These are phyloP conservation scores for Torrubiellomyces zombiae DNA, from an alignment of 2,329 filamentous ascomycete genomes.

Conservation along the genomic window DNA sequence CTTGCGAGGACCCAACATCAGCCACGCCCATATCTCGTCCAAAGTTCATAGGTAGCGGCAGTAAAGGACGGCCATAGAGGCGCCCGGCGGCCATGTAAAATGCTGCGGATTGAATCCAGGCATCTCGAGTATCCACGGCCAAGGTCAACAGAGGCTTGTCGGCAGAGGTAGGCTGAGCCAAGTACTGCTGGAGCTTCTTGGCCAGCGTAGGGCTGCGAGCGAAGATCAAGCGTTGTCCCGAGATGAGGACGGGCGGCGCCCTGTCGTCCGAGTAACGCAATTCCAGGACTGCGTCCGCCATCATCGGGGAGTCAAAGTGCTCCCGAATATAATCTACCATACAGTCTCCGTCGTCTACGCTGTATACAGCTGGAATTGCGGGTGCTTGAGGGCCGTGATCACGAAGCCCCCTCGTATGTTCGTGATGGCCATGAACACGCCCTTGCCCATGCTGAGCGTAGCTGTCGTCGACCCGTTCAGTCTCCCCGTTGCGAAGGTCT, in stretches of 20 bases:
- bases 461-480: constrained; percentile 14
- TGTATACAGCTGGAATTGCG: constrained; percentile 11
- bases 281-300: constrained; percentile 29
- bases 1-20: constrained; percentile 21
- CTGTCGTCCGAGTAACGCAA: constrained; percentile 25
- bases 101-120: constrained; percentile 36
- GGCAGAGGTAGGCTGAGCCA: constrained; percentile 13
- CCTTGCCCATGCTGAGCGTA: constrained; percentile 12
- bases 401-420: constrained; percentile 17
- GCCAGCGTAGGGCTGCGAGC: constrained; percentile 27
- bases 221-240: constrained; percentile 38
- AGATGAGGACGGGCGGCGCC: constrained; percentile 24
- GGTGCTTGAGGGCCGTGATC: constrained; percentile 12
- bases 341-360: constrained; percentile 18
- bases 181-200: constrained; percentile 11
- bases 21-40: no score
- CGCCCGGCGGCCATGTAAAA: constrained; percentile 41
- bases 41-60: constrained; percentile 18
- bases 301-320: constrained; percentile 14
- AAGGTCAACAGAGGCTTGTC: constrained; percentile 11
- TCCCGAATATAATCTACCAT: constrained; percentile 22
- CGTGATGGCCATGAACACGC: constrained; percentile 14
- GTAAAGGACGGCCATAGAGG: constrained; percentile 37
- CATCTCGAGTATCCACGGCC: constrained; percentile 31
- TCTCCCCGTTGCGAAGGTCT: constrained; percentile 20